Conservation (phyloP, 2,329 filamentous ascomycete species). For the Didymosphaeria variabile region DNA sequence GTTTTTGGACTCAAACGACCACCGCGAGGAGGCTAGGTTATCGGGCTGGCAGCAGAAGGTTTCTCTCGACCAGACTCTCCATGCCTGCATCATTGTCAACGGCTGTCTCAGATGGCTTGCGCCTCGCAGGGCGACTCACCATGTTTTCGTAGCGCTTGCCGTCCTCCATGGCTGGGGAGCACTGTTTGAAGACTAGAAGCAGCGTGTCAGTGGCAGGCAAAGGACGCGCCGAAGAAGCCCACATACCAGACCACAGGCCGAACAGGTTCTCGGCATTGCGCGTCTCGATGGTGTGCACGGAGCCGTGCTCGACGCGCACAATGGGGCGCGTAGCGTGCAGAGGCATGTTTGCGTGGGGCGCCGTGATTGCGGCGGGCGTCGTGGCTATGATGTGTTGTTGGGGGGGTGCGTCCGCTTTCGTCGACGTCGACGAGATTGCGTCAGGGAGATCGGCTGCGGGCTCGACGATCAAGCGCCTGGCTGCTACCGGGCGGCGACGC, state of each 20-base stretch:
- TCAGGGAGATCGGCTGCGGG: conserved; percentile 31
- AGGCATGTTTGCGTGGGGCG: conserved; percentile 70
- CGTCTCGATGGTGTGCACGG: conserved; percentile 95
- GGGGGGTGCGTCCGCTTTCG: conserved; percentile 27
- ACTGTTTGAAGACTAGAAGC: conserved; percentile 86
- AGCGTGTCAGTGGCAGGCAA: conserved; percentile 31
- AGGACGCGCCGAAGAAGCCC: neutral
- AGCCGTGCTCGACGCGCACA: conserved; percentile 87
- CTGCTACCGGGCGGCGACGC: conserved; percentile 19
- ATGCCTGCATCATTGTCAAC: conserved; percentile 50
- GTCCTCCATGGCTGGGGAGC: conserved; percentile 92
- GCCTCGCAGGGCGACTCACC: conserved; percentile 54
- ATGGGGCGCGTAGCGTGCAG: conserved; percentile 84
- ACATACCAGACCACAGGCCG: conserved; percentile 95
- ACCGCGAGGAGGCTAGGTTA: conserved; percentile 49
- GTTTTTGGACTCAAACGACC: conserved; percentile 43
- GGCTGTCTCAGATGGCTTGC: conserved; percentile 3
- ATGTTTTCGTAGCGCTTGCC: conserved; percentile 93
- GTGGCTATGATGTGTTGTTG: conserved; percentile 16
- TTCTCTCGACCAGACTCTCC: conserved; percentile 94
- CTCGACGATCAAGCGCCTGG: conserved; percentile 20
- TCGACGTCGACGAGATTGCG: conserved; percentile 25
- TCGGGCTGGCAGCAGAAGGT: conserved; percentile 83
- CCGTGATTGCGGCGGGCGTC: conserved; percentile 22
- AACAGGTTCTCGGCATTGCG: conserved; percentile 91